Evolutionary conservation across 805 yeast genomes (phyloP), one percentile per base, ranked within the genome.

Genomic region (Metschnikowia aberdeeniae): DNA sequence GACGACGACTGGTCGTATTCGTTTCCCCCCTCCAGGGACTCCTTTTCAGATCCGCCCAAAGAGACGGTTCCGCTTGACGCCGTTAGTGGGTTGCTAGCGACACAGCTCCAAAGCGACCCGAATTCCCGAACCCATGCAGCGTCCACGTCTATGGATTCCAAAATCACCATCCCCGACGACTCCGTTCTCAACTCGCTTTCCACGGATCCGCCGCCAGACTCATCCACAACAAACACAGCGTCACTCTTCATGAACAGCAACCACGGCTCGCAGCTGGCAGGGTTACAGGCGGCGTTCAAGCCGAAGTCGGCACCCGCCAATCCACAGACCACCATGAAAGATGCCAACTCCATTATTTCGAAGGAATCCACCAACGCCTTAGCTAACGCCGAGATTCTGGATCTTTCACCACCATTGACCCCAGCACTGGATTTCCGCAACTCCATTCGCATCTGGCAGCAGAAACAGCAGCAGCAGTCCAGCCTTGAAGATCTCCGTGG

Each of bases 271-370:
- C 30, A 26, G 9, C 33, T 40, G 38, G 22, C 17, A 7, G 43
- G 43, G 14, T 40, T 70, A 13, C 72, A 62, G 44, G 60, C 72
- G 8, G 65, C 72, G 14, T 66, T 67, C 37, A 37, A 61, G 32
- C 59, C 61, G 26, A 73, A 74, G 49, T 64, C 78, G 3, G 57
- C 69, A 1, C 82, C 82, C 0, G 81, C 80, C 0, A 63, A 70
- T 49, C 82, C 82, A 0, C 70, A 65, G 37, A 78, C 81, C 0
- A 78, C 82, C 0, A 69, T 57, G 40, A 68, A 75, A 28, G 81
- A 78, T 52, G 81, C 77, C 14, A 73, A 62, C 36, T 68, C 76
- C 59, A 46, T 60, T 14, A 52, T 58, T 10, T 56, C 62, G n/a
- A 57, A 49, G 38, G 62, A 59, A 17, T 47, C 46, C 10, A 40